Evolutionary conservation across 345 rosid species (phyloP), one percentile per base, ranked within the genome.

Genomic region (Triadica sebifera): DNA sequence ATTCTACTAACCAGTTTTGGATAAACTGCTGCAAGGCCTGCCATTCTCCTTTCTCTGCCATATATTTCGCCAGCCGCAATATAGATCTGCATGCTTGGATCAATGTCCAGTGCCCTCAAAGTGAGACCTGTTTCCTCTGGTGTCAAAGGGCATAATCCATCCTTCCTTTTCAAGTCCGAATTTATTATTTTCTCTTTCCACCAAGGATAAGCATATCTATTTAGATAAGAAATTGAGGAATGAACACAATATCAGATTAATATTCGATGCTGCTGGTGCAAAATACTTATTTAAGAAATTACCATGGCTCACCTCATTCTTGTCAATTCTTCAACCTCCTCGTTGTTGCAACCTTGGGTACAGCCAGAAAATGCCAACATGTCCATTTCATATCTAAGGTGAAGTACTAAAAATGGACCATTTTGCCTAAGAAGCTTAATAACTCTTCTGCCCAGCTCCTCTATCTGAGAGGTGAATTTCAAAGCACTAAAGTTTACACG

Each of bases 301-400:
- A 37, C 1, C 34, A 29, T 29, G 2, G 53, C 78, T 78, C 74
- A 91, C 99, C 99, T 91, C 99, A 96, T 91, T 83, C 92, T 89
- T 47, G 97, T 96, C 78, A 96, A 83, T 64, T 96, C 98, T 58
- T 93, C 99, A 71, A 86, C 95, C 81, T 96, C 99, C 15, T 89
- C 93, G 45, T 83, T 77, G 71, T 83, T 96, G 84, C 98, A 96
- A 77, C 99, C 98, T 58, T 93, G 93, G 38, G 87, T 84, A 77
- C 99, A 96, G 69, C 99, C 99, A 60, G 99, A 96, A 80, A 96
- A 96, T 17, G 99, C 99, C 72, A 96, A 72, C 99, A 96, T 93
- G 76, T 96, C 99, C 99, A 96, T 96, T 87, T 96, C 99, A 70
- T 96, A 93, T 81, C 99, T 82, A 46, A 96, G 97, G 75, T 96